Evolutionary conservation across 768 basidiomycete genomes (phyloP), one percentile per base, ranked within the genome.

Genomic region (Holtermanniella nyarrowii): DNA sequence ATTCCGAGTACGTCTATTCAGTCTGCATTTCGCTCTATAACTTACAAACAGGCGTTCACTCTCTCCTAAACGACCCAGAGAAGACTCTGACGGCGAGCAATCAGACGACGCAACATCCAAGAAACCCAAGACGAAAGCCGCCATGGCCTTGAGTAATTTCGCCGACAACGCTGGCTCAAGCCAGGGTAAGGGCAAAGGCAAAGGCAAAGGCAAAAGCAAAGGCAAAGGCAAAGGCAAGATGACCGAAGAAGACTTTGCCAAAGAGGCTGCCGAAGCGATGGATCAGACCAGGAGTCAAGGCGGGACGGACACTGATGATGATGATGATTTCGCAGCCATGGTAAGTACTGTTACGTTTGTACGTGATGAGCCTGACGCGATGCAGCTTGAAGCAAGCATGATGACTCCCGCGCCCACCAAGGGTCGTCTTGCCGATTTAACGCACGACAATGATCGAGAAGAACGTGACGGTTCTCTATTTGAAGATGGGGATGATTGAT

Each of bases 341-440:
- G 42, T 44, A 22, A 48, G 49, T 43, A 49, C 50, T 43, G 54
- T 46, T 4, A 50, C 49, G 49, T 50, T 55, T 49, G 54, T n/a
- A n/a, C n/a, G n/a, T n/a, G n/a, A n/a, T n/a, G n/a, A n/a, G n/a
- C n/a, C n/a, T n/a, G n/a, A n/a, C n/a, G n/a, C n/a, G n/a, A n/a
- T n/a, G n/a, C n/a, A 37, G 31, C 31, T 37, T 16, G 31, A 7
- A 37, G 31, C 31, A 16, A 37, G 31, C 16, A 37, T 37, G 31
- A 37, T 7, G 31, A 37, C 7, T 7, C 31, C 31, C 31, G 7
- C 31, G 31, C 16, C 31, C 10, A 37, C 31, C 7, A 37, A 37
- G 31, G 16, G 31, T 7, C 10, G 31, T 37, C 31, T 7, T 7
- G 31, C 7, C 31, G 31, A 37, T 37, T n/a, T n/a, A 37, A 16